Evolutionary conservation across 1,284 basidiomycete genomes (phyloP).

Genomic region (Ustilago curta): DNA sequence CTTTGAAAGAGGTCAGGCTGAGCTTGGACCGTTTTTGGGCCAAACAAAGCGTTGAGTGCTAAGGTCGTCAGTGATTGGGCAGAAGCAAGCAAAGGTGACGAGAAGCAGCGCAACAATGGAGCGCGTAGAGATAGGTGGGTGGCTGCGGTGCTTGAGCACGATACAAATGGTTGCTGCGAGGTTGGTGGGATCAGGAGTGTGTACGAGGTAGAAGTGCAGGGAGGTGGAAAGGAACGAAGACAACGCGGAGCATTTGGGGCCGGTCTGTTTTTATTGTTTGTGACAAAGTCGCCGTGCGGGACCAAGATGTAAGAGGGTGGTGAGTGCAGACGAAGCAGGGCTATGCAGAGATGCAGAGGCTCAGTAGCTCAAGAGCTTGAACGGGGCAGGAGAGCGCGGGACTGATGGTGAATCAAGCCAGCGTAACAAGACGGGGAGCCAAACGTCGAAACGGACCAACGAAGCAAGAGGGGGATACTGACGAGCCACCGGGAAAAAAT

Average conservation of each 20-base stretch:
- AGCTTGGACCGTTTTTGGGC: no score
- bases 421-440: constrained; percentile 1
- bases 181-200: not conserved
- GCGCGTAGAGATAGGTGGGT: not conserved
- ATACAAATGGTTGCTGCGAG: not conserved
- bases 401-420: not conserved
- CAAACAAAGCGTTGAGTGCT: no score
- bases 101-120: not conserved
- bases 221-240: no score
- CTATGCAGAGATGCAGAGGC: not conserved
- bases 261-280: not conserved
- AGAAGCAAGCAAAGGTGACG: not conserved
- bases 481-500: not conserved
- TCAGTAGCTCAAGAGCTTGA: not conserved
- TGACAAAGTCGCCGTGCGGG: no score
- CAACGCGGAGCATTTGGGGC: no score
- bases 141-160: constrained; percentile 1
- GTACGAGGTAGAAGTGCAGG: no score
- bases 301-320: not conserved
- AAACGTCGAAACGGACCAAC: not conserved
- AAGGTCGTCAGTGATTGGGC: not conserved
- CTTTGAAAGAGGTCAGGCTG: no score
- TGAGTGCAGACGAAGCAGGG: not conserved
- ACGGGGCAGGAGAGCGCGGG: not conserved
- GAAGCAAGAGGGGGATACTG: not conserved